These are phyloP conservation scores for Scedosporium aurantiacum DNA, from an alignment of 2,329 filamentous ascomycete genomes.

Conservation along the genomic window DNA sequence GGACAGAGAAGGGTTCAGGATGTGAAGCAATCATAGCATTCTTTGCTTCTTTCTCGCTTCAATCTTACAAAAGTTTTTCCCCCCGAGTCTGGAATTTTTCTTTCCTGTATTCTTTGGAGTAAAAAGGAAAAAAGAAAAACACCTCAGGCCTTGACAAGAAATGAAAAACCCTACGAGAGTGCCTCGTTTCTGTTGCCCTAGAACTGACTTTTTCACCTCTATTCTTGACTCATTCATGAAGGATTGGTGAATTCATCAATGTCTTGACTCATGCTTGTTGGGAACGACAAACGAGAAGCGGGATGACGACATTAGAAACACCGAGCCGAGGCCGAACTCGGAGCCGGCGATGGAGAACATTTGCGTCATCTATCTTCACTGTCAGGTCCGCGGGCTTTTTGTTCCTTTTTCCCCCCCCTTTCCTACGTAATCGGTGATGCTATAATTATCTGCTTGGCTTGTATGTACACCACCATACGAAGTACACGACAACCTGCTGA, in stretches of 20 bases:
- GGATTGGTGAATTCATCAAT: no score
- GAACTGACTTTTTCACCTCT: background rate
- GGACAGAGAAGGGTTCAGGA: background rate
- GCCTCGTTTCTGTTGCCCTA: background rate
- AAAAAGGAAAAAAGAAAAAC: background rate
- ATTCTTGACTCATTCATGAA: no score
- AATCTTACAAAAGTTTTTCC: background rate
- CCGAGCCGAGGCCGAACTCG: background rate
- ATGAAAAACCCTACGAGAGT: background rate
- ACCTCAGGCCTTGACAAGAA: background rate
- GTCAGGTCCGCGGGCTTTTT: background rate
- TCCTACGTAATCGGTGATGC: background rate
- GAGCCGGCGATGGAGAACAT: background rate
- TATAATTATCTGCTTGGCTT: no score
- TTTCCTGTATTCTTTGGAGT: background rate
- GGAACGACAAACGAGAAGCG: no score
- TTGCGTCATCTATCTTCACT: background rate
- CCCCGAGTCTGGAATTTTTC: background rate
- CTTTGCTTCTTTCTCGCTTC: background rate
- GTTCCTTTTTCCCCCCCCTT: no score
- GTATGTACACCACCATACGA: no score
- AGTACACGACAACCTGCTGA: no score
- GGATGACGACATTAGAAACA: background rate
- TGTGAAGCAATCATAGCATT: background rate
- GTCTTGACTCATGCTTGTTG: background rate